Conservation (phyloP, 2,329 filamentous ascomycete genomes). For the Aureobasidium sp. region DNA sequence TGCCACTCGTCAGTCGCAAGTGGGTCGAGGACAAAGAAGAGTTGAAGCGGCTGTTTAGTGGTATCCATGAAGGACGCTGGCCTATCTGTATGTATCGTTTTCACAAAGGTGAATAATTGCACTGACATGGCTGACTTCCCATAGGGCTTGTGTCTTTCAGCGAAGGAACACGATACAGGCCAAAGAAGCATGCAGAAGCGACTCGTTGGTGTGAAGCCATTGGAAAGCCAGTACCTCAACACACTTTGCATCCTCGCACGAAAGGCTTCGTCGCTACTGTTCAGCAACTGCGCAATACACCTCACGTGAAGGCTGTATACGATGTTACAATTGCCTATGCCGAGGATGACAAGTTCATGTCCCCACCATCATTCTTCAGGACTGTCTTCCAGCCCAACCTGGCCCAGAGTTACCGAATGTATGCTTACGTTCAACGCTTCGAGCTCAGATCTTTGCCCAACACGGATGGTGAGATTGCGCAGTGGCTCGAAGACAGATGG, state of each 20-base stretch:
- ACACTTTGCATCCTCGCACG: conserved; percentile 54
- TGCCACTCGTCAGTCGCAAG: conserved; percentile 55
- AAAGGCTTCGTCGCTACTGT: conserved; percentile 56
- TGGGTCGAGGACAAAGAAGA: conserved; percentile 53
- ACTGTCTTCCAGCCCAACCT: conserved; percentile 24
- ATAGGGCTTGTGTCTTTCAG: conserved; percentile 59
- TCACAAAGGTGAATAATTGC: not conserved
- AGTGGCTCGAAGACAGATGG: conserved; percentile 32
- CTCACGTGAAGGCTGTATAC: conserved; percentile 32
- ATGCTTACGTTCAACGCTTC: conserved; percentile 29
- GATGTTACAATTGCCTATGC: conserved; percentile 35
- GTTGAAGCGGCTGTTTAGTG: conserved; percentile 50
- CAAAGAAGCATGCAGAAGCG: conserved; percentile 45
- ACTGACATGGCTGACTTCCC: not conserved
- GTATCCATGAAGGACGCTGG: conserved; percentile 40
- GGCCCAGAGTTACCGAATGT: conserved; percentile 25
- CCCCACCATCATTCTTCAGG: conserved; percentile 27
- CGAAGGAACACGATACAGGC: conserved; percentile 55
- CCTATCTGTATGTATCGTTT: conserved; percentile 47
- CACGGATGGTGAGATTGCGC: conserved; percentile 25
- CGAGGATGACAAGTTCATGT: conserved; percentile 24
- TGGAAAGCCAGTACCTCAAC: conserved; percentile 45
- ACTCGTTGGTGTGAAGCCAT: conserved; percentile 47
- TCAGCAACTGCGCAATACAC: conserved; percentile 39
- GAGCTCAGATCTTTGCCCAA: conserved; percentile 25